These are phyloP conservation scores for Cryptococcus wingfieldii DNA, from an alignment of 1,284 basidiomycete genomes.

Conservation along the genomic window DNA sequence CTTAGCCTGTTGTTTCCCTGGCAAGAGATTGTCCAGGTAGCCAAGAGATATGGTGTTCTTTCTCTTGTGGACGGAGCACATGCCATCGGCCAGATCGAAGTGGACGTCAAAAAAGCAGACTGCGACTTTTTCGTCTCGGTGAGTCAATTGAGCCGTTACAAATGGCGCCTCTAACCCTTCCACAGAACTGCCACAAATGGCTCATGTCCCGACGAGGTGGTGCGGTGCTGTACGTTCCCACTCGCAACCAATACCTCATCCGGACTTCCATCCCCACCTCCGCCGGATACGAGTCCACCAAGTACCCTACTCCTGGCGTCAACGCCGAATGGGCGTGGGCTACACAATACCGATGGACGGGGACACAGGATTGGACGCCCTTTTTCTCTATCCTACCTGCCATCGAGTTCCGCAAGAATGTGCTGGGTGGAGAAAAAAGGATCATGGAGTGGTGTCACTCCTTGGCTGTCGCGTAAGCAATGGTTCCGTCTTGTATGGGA, in stretches of 20 bases:
- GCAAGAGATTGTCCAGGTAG: conserved; percentile 68
- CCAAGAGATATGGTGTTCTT: conserved; percentile 63
- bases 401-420: conserved; percentile 64
- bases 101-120: conserved; percentile 58
- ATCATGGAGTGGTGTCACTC: conserved; percentile 72
- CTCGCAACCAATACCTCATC: conserved; percentile 71
- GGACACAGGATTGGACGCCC: conserved; percentile 34
- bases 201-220: conserved; percentile 63
- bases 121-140: conserved; percentile 80
- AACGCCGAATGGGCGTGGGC: conserved; percentile 52
- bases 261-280: conserved; percentile 72
- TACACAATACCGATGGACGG: conserved; percentile 34
- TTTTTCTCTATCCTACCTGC: conserved; percentile 52
- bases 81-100: conserved; percentile 59
- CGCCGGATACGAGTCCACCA: conserved; percentile 55
- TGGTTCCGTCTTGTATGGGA: neutral
- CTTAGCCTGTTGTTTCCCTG: conserved; percentile 65
- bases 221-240: conserved; percentile 72
- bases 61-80: conserved; percentile 80
- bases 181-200: conserved; percentile 60
- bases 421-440: conserved; percentile 74
- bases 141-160: conserved; percentile 23
- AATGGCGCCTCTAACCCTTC: neutral
- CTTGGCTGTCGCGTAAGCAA: conserved; percentile 58
- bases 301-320: conserved; percentile 33